These are phyloP conservation scores for Brassica incana DNA, from an alignment of 345 rosid species.

Conservation along the genomic window DNA sequence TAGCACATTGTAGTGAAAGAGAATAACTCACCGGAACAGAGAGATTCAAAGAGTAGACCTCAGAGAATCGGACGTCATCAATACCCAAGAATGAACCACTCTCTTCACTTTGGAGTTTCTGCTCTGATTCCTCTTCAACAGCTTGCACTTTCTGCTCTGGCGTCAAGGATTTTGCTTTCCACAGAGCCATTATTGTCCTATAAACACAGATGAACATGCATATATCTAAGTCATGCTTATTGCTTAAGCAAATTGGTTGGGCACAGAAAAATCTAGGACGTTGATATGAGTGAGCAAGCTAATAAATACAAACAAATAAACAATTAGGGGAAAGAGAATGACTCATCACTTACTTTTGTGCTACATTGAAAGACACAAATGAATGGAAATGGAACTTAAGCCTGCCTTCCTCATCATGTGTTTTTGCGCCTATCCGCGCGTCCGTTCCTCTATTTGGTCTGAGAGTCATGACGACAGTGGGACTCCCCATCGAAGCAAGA, in stretches of 20 bases:
- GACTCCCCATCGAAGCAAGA: slow-evolving; percentile 95
- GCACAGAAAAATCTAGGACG: not conserved
- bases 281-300: not conserved
- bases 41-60: slow-evolving; percentile 60
- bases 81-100: slow-evolving; percentile 75
- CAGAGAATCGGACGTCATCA: slow-evolving; percentile 83
- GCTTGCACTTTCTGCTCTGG: slow-evolving; percentile 92
- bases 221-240: not conserved
- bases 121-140: slow-evolving; percentile 89
- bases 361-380: slow-evolving; percentile 86
- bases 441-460: slow-evolving; percentile 79
- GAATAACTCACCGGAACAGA: slow-evolving; percentile 68
- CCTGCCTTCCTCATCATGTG: slow-evolving; percentile 89
- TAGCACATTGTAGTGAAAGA: slow-evolving; percentile 1
- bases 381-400: slow-evolving; percentile 93
- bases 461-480: slow-evolving; percentile 75
- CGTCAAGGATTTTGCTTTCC: slow-evolving; percentile 91
- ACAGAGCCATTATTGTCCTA: slow-evolving; percentile 96
- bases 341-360: slow-evolving; percentile 63
- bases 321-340: slow-evolving; percentile 10
- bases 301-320: not conserved
- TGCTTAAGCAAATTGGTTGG: not conserved
- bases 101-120: slow-evolving; percentile 74
- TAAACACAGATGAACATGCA: not conserved
- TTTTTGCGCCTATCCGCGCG: slow-evolving; percentile 87